phyloP scores from a whole-genome alignment of 805 yeast species.

The Metschnikowia hibisci region DNA sequence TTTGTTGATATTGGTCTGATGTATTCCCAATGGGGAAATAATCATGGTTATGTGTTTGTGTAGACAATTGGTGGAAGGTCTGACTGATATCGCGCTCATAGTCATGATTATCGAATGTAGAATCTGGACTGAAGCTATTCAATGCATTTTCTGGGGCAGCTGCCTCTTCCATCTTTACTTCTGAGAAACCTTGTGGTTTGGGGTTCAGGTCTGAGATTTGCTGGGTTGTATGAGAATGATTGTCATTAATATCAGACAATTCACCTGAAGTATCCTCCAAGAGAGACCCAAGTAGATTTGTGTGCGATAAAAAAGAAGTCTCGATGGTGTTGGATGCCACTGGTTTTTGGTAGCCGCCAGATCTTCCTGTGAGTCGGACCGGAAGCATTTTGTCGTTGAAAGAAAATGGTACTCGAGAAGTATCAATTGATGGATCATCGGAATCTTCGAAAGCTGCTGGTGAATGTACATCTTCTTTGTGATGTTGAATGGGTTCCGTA shows the following conservation, averaged over 20 bases:
- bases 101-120: constrained; percentile 10
- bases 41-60: constrained; percentile 9
- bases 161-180: no score
- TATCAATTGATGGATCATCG: no score
- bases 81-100: constrained; percentile 10
- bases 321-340: background rate
- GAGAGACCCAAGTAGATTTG: background rate
- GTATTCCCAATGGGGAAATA: background rate
- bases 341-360: no score
- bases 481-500: no score
- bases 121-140: constrained; percentile 13
- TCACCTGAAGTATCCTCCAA: background rate
- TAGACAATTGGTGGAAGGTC: constrained; percentile 10
- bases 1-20: no score
- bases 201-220: no score
- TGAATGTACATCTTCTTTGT: no score
- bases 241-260: background rate
- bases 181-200: no score
- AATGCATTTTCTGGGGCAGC: background rate
- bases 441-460: no score
- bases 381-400: no score
- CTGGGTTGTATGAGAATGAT: background rate
- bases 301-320: constrained; percentile 2
- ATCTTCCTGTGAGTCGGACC: no score
- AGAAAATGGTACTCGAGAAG: no score